These are phyloP conservation scores for Termitomyces sp. DNA, from an alignment of 768 basidiomycete species.

Conservation along the genomic window DNA sequence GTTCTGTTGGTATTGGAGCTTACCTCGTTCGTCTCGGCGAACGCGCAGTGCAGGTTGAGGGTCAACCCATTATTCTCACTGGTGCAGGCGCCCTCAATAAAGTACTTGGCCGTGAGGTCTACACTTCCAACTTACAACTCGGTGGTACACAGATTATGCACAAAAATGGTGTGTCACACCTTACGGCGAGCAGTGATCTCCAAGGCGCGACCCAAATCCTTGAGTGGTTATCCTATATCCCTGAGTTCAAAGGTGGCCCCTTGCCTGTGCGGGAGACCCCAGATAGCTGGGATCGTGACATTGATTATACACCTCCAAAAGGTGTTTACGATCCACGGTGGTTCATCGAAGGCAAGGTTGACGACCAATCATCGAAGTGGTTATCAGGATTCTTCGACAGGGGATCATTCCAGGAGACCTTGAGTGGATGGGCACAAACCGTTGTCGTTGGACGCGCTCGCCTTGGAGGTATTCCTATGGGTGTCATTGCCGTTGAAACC, in stretches of 20 bases:
- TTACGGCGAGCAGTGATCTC: slow-evolving; percentile 91
- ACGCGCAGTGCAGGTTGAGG: slow-evolving; percentile 97
- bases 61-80: slow-evolving; percentile 98
- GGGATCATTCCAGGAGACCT: slow-evolving; percentile 96
- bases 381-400: slow-evolving; percentile 94
- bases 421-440: slow-evolving; percentile 99
- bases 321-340: slow-evolving; percentile 95
- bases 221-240: slow-evolving; percentile 93
- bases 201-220: slow-evolving; percentile 94
- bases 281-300: slow-evolving; percentile 90
- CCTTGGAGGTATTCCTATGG: slow-evolving; percentile 94
- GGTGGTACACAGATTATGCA: slow-evolving; percentile 99
- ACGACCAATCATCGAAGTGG: slow-evolving; percentile 75
- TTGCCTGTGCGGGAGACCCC: slow-evolving; percentile 71
- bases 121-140: slow-evolving; percentile 96
- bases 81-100: slow-evolving; percentile 97
- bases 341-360: slow-evolving; percentile 93
- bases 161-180: slow-evolving; percentile 98
- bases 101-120: slow-evolving; percentile 97
- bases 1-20: slow-evolving; percentile 98
- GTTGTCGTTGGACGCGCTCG: slow-evolving; percentile 96
- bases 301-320: slow-evolving; percentile 87
- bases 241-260: slow-evolving; percentile 72
- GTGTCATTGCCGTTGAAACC: slow-evolving; percentile 97
- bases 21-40: slow-evolving; percentile 98